These are phyloP conservation scores for Paratrimastix pyriformis DNA, from an alignment of 78 protist species.

Conservation along the genomic window DNA sequence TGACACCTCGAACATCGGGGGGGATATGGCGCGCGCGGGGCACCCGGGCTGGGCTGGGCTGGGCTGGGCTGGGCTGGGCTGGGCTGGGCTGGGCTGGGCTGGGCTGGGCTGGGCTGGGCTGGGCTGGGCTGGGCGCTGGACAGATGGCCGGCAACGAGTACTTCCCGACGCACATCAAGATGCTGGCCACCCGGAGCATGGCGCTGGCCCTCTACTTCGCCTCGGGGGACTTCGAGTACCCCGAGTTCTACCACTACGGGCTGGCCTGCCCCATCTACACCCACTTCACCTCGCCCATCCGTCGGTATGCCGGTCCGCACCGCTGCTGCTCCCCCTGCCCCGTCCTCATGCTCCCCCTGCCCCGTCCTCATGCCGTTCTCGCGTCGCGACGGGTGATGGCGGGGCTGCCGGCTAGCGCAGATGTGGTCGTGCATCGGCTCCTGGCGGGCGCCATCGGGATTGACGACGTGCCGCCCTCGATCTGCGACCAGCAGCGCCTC, in stretches of 20 bases:
- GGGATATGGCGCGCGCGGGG: too few relatives aligned
- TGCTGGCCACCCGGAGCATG: constrained; percentile 31
- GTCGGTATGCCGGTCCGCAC: constrained; percentile 28
- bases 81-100: too few relatives aligned
- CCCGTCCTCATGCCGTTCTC: not conserved
- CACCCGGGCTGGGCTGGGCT: too few relatives aligned
- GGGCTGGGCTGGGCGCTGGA: too few relatives aligned
- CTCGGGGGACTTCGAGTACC: constrained; percentile 15
- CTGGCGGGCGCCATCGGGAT: too few relatives aligned
- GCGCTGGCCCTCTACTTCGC: constrained; percentile 37
- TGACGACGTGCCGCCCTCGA: too few relatives aligned
- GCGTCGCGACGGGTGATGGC: not conserved
- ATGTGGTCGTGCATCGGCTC: constrained; percentile 77
- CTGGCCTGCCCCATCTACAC: constrained; percentile 43
- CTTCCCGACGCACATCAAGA: constrained; percentile 32
- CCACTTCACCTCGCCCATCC: constrained; percentile 46
- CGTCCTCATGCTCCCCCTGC: not conserved
- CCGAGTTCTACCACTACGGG: constrained; percentile 36
- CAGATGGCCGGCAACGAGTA: too few relatives aligned
- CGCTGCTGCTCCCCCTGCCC: not conserved
- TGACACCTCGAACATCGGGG: too few relatives aligned
- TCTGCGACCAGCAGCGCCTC: too few relatives aligned
- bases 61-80: too few relatives aligned
- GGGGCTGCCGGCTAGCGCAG: constrained; percentile 43
- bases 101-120: too few relatives aligned